Base-by-base conservation (phyloP, 805 yeast species). In the Suhomyces pyralidae region DNA sequence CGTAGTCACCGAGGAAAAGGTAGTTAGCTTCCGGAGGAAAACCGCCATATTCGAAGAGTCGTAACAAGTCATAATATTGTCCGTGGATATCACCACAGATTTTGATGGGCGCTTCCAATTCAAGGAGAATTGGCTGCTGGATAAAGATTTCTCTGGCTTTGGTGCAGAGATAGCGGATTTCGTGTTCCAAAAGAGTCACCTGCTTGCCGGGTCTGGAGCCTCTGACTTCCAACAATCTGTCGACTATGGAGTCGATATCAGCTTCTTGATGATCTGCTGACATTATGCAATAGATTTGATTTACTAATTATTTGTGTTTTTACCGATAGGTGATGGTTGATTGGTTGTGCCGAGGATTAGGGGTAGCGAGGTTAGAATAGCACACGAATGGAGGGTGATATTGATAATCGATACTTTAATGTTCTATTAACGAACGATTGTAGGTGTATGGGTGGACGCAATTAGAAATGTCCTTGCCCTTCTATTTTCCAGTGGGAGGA, bases 21-120 rank as follows among this genome's bases (percentile, higher is more conserved):
- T 93, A 93, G 77, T 93, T 93, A 17, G 98, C 96, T 71, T 94
- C 98, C 10, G 99, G 99, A 1, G 99, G 99, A 80, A 94, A 93
- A 2, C 98, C 99, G 64, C 99, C 98, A 68, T 93, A 93, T 77
- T 94, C 98, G 66, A 93, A 93, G 63, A 93, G 82, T 73, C 99
- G 87, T 69, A 93, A 81, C 64, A 93, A 82, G 73, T 93, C 99
- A 69, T 93, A 93, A 74, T 94, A 93, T 76, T 93, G 99, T 53
- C 99, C 99, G 72, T 93, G 99, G 66, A 93, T 94, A 72, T 93
- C 99, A 73, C 99, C 99, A 77, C 97, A 91, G 54, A 88, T 88
- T 73, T 91, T 92, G 65, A 93, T 93, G 52, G 99, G 99, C 19
- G 99, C 98, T 74, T 94, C 98, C 61, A 93, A 81, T 71, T 93